phyloP scores from a whole-genome alignment of 768 basidiomycete genomes.

The Auricularia sp. region DNA sequence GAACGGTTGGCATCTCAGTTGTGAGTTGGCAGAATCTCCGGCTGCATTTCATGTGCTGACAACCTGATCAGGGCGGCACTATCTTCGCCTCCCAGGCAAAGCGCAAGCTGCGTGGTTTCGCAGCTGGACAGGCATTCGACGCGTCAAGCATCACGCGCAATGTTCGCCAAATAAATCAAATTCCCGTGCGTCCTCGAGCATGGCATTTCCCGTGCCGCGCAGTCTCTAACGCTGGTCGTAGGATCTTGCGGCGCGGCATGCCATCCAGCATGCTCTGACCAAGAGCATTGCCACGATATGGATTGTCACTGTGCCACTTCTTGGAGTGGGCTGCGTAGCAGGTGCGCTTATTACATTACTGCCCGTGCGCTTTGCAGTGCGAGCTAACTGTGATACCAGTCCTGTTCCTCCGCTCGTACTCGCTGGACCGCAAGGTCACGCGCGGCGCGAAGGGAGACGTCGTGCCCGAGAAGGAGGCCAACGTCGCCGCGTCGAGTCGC shows the following conservation, averaged over 20 bases:
- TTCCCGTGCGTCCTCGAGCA: constrained; percentile 29
- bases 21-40: too few species aligned
- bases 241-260: constrained; percentile 35
- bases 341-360: constrained; percentile 12
- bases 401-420: constrained; percentile 26
- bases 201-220: not conserved
- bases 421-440: constrained; percentile 20
- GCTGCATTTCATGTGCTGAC: too few species aligned
- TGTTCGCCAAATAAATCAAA: constrained; percentile 33
- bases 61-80: constrained; percentile 39
- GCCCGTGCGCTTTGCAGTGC: not conserved
- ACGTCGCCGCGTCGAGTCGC: not conserved
- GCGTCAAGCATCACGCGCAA: constrained; percentile 32
- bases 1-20: constrained; percentile 62
- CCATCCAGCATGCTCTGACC: constrained; percentile 49
- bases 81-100: constrained; percentile 51
- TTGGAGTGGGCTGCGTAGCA: constrained; percentile 40
- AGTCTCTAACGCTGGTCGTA: not conserved
- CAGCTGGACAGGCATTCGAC: constrained; percentile 20
- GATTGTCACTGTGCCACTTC: constrained; percentile 50
- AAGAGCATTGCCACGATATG: constrained; percentile 54
- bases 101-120: constrained; percentile 27
- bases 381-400: constrained; percentile 9
- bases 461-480: not conserved
- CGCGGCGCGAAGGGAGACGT: constrained; percentile 3